Base-by-base conservation (phyloP, 2,329 filamentous ascomycete species). In the Apiospora marii region DNA sequence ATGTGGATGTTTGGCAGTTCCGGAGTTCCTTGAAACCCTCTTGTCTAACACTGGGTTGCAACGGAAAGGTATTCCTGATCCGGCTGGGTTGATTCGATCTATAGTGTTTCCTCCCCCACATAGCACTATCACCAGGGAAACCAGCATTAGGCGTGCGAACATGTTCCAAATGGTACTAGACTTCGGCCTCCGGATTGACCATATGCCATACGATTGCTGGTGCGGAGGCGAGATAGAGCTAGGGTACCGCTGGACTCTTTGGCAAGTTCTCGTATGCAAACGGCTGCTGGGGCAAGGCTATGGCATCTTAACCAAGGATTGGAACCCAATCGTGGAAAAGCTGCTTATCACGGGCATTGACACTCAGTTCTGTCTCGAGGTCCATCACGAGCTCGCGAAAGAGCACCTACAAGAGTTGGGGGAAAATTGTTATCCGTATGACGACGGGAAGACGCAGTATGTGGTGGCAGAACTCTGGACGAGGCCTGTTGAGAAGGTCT, bases 371-470 rank as follows among this genome's bases (percentile, higher is more conserved):
- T 61, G 53, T 30, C 53, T 61, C 1, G 30, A n/a, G 22, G 30
- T 61, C 16, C 53, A 61, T 16, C 27, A 37, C 10, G 22, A 19
- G 19, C 27, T 22, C 3, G 0, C 14, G 1, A n/a, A 37, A 16
- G 30, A 34, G 14, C 53, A 61, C 27, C 1, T 61, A 6, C 16
- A 12, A 22, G 53, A 7, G 37, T 41, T 41, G 2, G 10, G 10
- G 1, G 0, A 1, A 10, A 1, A 10, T 8, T 2, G 7, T 3
- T 37, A n/a, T 22, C 30, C 19, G 22, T 30, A 4, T 22, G 1
- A 4, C 4, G 7, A 1, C 6, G 48, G n/a, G 7, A 12, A n/a
- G 30, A 10, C 6, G 16, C 30, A 3, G 3, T 37, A 34, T 8
- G 37, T 37, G 16, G 12, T 61, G 16, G 30, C 53, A 10, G 30